phyloP scores from a whole-genome alignment of 768 basidiomycete species.

The Pleurotus citrinopileatus region DNA sequence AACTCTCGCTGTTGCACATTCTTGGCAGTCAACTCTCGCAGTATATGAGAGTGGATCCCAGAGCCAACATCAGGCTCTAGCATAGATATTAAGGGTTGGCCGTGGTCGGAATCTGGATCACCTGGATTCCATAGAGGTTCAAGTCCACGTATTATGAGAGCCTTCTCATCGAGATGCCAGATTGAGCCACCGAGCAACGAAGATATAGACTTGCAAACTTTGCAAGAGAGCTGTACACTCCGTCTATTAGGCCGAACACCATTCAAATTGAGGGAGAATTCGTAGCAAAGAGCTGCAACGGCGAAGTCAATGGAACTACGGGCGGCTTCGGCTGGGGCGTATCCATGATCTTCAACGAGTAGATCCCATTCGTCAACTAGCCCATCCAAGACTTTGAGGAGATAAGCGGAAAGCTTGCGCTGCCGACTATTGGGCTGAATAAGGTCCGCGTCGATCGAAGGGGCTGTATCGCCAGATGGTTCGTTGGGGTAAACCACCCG shows the following conservation, averaged over 20 bases:
- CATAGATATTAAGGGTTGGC: slow-evolving; percentile 43
- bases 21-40: slow-evolving; percentile 36
- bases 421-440: slow-evolving; percentile 55
- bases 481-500: neutral
- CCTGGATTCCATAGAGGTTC: slow-evolving; percentile 36
- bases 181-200: slow-evolving; percentile 36
- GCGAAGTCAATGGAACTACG: slow-evolving; percentile 70
- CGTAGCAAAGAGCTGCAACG: slow-evolving; percentile 64
- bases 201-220: slow-evolving; percentile 35
- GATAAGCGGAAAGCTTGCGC: slow-evolving; percentile 56
- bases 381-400: slow-evolving; percentile 61
- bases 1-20: too few species aligned
- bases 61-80: slow-evolving; percentile 39
- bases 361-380: slow-evolving; percentile 46
- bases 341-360: slow-evolving; percentile 24
- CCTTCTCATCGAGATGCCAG: slow-evolving; percentile 64
- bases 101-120: slow-evolving; percentile 1
- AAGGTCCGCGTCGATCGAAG: slow-evolving; percentile 24
- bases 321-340: slow-evolving; percentile 58
- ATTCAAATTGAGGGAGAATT: slow-evolving; percentile 62
- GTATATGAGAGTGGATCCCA: slow-evolving; percentile 61
- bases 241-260: slow-evolving; percentile 59
- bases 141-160: slow-evolving; percentile 61
- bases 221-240: slow-evolving; percentile 63
- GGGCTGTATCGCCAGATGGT: slow-evolving; percentile 4